phyloP scores from a whole-genome alignment of 2,329 filamentous ascomycete genomes.

The Herpotrichia juniperi region DNA sequence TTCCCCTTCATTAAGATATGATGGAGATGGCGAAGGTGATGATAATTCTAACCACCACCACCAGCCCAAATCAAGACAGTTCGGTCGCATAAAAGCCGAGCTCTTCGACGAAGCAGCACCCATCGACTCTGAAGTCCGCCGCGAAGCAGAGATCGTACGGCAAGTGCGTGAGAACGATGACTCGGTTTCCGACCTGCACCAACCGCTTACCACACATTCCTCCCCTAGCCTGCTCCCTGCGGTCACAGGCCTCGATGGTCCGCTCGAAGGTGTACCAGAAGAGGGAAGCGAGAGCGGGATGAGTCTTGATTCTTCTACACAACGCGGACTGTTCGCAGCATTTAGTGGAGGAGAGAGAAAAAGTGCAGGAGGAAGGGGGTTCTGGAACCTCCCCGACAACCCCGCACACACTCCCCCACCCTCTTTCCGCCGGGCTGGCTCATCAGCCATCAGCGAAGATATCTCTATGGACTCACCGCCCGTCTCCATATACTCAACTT shows the following conservation, averaged over 20 bases:
- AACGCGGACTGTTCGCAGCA: constrained; percentile 62
- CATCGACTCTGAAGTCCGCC: constrained; percentile 83
- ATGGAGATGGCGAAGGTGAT: no score
- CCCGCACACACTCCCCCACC: constrained; percentile 61
- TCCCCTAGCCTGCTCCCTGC: constrained; percentile 70
- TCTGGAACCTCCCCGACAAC: constrained; percentile 81
- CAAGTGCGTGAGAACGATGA: constrained; percentile 92
- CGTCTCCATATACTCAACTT: constrained; percentile 31
- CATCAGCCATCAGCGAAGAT: constrained; percentile 67
- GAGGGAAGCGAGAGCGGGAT: constrained; percentile 65
- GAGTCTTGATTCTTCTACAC: constrained; percentile 50
- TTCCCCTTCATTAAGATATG: no score
- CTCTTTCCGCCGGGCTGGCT: constrained; percentile 62
- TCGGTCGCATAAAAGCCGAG: constrained; percentile 89
- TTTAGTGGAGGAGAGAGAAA: constrained; percentile 77
- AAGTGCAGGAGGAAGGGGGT: constrained; percentile 73
- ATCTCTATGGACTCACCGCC: constrained; percentile 73
- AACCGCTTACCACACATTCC: constrained; percentile 68
- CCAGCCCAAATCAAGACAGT: constrained; percentile 94
- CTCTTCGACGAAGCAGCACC: constrained; percentile 87
- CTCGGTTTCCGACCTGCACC: constrained; percentile 60
- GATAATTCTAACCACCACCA: no score
- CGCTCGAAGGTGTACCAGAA: constrained; percentile 72
- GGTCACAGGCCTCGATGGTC: constrained; percentile 60
- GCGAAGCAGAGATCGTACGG: constrained; percentile 93